Conservation (phyloP, 2,329 filamentous ascomycete genomes). For the Basipetospora sp. region DNA sequence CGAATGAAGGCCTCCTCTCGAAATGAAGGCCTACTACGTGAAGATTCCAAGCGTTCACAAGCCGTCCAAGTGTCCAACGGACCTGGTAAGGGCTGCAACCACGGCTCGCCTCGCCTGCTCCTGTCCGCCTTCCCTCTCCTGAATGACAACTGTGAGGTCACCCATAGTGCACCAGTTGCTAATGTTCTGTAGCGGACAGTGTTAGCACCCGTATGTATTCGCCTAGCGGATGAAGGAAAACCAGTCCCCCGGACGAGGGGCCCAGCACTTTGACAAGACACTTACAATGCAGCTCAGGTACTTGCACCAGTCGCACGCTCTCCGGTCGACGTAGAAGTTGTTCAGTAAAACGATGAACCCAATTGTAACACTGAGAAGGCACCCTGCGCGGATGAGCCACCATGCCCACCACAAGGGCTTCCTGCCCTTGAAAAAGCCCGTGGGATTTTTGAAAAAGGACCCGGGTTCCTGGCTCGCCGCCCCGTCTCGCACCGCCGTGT, state of each 20-base stretch:
- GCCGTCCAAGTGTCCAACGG: too few species aligned
- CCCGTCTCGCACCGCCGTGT: slow-evolving; percentile 49
- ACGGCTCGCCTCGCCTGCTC: too few species aligned
- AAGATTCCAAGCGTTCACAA: too few species aligned
- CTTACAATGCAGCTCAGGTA: slow-evolving; percentile 84
- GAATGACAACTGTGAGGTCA: slow-evolving; percentile 8
- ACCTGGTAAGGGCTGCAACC: too few species aligned
- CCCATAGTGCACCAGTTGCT: slow-evolving; percentile 52
- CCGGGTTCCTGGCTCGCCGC: slow-evolving; percentile 32
- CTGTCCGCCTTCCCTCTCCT: too few species aligned
- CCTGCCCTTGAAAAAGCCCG: slow-evolving; percentile 78
- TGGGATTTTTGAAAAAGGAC: slow-evolving; percentile 46
- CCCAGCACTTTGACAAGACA: slow-evolving; percentile 14
- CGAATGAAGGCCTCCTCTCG: too few species aligned
- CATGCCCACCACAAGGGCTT: slow-evolving; percentile 94
- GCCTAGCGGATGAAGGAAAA: too few species aligned
- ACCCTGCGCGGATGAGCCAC: slow-evolving; percentile 75
- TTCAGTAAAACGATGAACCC: slow-evolving; percentile 75
- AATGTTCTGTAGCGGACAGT: slow-evolving; percentile 32
- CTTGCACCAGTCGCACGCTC: slow-evolving; percentile 82
- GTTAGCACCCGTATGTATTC: too few species aligned
- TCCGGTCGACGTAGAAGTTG: slow-evolving; percentile 74
- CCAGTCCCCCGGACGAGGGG: background rate
- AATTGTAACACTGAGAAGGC: slow-evolving; percentile 65
- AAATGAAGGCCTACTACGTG: too few species aligned